A percentile compares a stretch with the other conserved stretches of the same genome.
Conservation (phyloP, 176 grass and related monocot species). For the Cenchrus purpureus region DNA sequence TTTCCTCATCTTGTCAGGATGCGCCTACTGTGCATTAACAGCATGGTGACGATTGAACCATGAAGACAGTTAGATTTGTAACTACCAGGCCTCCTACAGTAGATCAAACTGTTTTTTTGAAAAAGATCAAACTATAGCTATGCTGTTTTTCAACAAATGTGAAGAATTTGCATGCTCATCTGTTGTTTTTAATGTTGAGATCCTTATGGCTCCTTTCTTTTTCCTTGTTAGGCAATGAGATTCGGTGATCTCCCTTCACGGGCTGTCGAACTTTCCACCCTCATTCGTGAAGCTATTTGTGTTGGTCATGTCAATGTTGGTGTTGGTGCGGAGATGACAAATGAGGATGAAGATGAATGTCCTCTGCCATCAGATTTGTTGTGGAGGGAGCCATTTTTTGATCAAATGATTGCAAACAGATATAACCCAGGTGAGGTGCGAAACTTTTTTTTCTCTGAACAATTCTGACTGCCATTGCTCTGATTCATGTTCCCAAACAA, state of each 20-base stretch:
- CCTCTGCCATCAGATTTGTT: conserved; percentile 77
- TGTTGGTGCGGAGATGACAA: conserved; percentile 18
- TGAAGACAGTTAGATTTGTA: background rate
- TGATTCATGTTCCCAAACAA: background rate
- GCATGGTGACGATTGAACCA: background rate
- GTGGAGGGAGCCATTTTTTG: conserved; percentile 82
- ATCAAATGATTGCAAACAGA: conserved; percentile 87
- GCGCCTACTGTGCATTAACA: background rate
- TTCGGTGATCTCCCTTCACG: conserved; percentile 85
- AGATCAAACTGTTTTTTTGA: background rate
- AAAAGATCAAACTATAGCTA: background rate
- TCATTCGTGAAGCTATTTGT: conserved; percentile 67
- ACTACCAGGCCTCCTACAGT: background rate
- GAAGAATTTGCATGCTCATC: background rate
- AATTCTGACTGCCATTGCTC: background rate
- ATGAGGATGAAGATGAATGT: conserved; percentile 55
- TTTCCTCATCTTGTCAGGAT: conserved; percentile 9
- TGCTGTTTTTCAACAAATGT: background rate
- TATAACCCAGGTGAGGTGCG: conserved; percentile 95
- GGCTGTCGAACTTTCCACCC: conserved; percentile 65
- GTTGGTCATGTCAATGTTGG: conserved; percentile 38
- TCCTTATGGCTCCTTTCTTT: background rate
- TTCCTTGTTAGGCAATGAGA: conserved; percentile 69
- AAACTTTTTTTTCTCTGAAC: conserved; percentile 38
- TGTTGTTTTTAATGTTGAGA: background rate